phyloP scores from a whole-genome alignment of 2,329 filamentous ascomycete species.

The Fusarium subtropicale region DNA sequence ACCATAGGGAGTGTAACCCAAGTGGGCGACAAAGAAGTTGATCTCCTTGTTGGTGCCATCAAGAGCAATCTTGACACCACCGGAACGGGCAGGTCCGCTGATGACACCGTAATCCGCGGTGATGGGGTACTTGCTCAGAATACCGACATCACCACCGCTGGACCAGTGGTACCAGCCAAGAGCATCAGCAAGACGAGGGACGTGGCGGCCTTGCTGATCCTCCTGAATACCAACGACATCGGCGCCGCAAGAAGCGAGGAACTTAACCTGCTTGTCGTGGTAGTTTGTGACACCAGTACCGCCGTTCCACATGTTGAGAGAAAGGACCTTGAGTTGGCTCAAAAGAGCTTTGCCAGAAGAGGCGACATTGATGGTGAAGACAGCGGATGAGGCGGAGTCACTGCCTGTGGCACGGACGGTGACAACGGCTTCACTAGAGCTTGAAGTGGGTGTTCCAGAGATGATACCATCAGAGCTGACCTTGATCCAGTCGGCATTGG shows the following conservation, averaged over 20 bases:
- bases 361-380: conserved; percentile 51
- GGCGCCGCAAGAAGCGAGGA: conserved; percentile 48
- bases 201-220: conserved; percentile 47
- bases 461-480: conserved; percentile 51
- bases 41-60: conserved; percentile 50
- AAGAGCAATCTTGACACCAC: conserved; percentile 52
- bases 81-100: conserved; percentile 33
- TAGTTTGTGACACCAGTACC: conserved; percentile 53
- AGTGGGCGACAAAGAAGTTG: conserved; percentile 53
- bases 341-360: conserved; percentile 48
- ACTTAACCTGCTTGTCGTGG: conserved; percentile 55
- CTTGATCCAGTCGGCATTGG: conserved; percentile 49
- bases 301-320: conserved; percentile 57
- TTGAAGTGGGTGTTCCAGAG: conserved; percentile 50
- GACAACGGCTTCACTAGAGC: conserved; percentile 37
- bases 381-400: conserved; percentile 44
- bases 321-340: conserved; percentile 51
- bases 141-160: conserved; percentile 48
- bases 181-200: conserved; percentile 51
- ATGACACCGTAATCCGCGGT: conserved; percentile 47
- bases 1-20: conserved; percentile 56
- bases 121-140: conserved; percentile 57
- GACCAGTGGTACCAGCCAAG: conserved; percentile 56
- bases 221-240: conserved; percentile 57
- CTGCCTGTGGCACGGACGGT: conserved; percentile 47